Percentiles rank a stretch among this genome's conserved stretches.
Conservation (phyloP, 176 grass and related monocot species). For the Carex myosuroides region DNA sequence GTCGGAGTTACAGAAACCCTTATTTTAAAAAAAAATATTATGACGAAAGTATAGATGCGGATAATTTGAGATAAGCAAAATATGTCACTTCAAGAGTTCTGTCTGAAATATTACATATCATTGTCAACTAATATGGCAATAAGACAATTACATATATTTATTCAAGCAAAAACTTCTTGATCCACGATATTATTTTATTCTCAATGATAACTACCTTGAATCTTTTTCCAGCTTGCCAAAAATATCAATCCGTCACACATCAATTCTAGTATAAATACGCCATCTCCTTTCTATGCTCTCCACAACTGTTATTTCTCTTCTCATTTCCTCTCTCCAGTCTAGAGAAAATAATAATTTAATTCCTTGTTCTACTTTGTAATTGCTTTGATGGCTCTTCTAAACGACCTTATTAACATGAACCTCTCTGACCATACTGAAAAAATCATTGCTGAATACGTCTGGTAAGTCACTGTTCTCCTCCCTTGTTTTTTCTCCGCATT, state of each 20-base stretch:
- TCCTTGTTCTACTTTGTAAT: neutral
- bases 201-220: neutral
- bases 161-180: neutral
- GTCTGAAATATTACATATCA: neutral
- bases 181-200: neutral
- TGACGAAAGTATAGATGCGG: too few relatives aligned
- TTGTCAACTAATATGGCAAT: neutral
- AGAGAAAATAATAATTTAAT: neutral
- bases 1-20: neutral
- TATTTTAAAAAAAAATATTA: neutral
- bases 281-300: neutral
- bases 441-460: conserved; percentile 81
- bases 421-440: conserved; percentile 46
- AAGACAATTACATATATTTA: neutral
- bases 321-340: neutral
- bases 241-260: neutral
- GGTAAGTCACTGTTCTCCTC: neutral
- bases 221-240: neutral
- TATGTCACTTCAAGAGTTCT: neutral
- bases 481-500: too few relatives aligned
- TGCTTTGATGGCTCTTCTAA: conserved; percentile 33
- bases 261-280: neutral
- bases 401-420: conserved; percentile 45
- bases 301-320: conserved; percentile 3
- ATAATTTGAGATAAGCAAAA: neutral